These are phyloP conservation scores for Lepidium sativum DNA, from an alignment of 345 rosid species.

Conservation along the genomic window DNA sequence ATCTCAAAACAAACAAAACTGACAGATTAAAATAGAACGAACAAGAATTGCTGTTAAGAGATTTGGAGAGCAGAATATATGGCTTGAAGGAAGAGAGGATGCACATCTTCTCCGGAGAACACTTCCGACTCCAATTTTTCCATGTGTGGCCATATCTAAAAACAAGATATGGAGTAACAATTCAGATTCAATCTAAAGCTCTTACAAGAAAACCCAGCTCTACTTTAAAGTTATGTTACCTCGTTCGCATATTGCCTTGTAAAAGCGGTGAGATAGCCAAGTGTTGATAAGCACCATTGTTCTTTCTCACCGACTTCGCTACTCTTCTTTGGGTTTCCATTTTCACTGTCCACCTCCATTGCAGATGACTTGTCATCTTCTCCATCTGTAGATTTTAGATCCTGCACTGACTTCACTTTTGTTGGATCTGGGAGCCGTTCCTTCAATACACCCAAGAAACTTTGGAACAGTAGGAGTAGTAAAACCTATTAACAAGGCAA, in stretches of 20 bases:
- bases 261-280: slow-evolving; percentile 80
- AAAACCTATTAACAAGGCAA: slow-evolving; percentile 39
- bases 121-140: slow-evolving; percentile 73
- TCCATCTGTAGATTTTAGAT: slow-evolving; percentile 40
- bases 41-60: slow-evolving; percentile 2
- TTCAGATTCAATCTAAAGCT: background rate
- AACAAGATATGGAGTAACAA: slow-evolving; percentile 1
- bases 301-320: slow-evolving; percentile 63
- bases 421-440: slow-evolving; percentile 80
- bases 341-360: slow-evolving; percentile 79
- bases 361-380: slow-evolving; percentile 51
- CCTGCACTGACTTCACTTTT: slow-evolving; percentile 45
- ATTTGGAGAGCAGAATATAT: slow-evolving; percentile 42
- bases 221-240: slow-evolving; percentile 32
- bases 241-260: slow-evolving; percentile 89
- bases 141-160: slow-evolving; percentile 75
- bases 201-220: background rate
- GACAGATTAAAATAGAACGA: background rate
- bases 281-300: slow-evolving; percentile 92
- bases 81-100: slow-evolving; percentile 70
- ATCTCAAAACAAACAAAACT: background rate
- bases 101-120: slow-evolving; percentile 44
- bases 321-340: slow-evolving; percentile 50
- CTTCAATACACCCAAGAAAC: slow-evolving; percentile 58
- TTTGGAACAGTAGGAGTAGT: slow-evolving; percentile 54